Base-by-base conservation (phyloP, 1,139 yeast genomes). In the Blastobotrys serpentis region DNA sequence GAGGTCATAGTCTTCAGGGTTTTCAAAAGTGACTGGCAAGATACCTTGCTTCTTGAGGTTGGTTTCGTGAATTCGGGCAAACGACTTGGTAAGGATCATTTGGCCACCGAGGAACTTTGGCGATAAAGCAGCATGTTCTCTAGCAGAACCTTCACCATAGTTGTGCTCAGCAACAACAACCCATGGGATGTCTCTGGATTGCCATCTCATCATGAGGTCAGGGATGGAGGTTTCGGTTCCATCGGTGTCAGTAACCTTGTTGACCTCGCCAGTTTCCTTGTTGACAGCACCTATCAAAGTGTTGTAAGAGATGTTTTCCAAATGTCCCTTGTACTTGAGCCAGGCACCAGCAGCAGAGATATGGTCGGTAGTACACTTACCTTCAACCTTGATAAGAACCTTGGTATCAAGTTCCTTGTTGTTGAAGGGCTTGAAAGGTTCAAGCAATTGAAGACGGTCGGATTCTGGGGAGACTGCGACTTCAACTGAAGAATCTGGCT, bases 291-390 rank as follows among this genome's bases (percentile, higher is more conserved):
- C 98, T 63, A 92, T 92, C 61, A 92, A 76, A 5, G 98, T 90
- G 73, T 92, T 92, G 73, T 92, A 79, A 11, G 97, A 86, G 58
- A 92, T 92, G 71, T 92, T 92, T 67, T 90, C 97, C 62, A 92
- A 77, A 66, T 92, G 98, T 16, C 98, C 98, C 74, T 92, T 92
- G 73, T 92, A 92, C 73, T 92, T 92, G 71, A 92, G 79, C 98
- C 98, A 92, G n/a, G 84, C 94, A 65, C 98, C 98, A 32, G 98
- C 98, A 38, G 98, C 98, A 22, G 97, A 89, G 60, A 92, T 92
- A 66, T 92, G 98, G 70, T 92, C 98, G 37, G 98, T 92, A 42
- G 98, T 92, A 76, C 98, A 90, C 72, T 92, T 92, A 56, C 98
- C 98, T 72, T 88, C 90, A 46, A 90, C 97, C 72, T 90, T 92